Conservation (phyloP, 495 filamentous ascomycete species). For the Acidiella bohemica region DNA sequence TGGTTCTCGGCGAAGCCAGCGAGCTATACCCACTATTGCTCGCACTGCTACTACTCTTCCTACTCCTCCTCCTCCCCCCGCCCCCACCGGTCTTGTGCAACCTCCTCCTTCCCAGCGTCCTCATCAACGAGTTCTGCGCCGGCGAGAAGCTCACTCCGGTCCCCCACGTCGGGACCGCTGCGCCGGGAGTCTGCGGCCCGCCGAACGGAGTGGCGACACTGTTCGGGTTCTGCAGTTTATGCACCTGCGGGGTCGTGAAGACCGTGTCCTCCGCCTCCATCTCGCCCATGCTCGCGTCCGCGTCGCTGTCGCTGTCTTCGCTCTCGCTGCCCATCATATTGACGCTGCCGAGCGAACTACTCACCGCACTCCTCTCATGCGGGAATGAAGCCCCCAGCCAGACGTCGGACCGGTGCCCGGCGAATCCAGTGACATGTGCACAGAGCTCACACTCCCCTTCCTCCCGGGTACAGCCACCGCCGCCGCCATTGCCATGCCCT, state of each 20-base stretch:
- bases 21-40: slow-evolving; percentile 49
- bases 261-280: slow-evolving; percentile 69
- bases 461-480: too few relatives aligned
- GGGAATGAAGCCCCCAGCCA: slow-evolving; percentile 31
- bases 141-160: slow-evolving; percentile 36
- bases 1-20: slow-evolving; percentile 50
- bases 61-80: slow-evolving; percentile 41
- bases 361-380: slow-evolving; percentile 56
- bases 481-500: slow-evolving; percentile 71
- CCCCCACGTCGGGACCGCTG: slow-evolving; percentile 10
- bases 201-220: slow-evolving; percentile 36
- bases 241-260: slow-evolving; percentile 52
- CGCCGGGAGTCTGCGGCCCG: slow-evolving; percentile 28
- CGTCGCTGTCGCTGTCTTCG: slow-evolving; percentile 57
- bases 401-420: slow-evolving; percentile 25
- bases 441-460: slow-evolving; percentile 32
- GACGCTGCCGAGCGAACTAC: slow-evolving; percentile 75
- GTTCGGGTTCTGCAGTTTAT: slow-evolving; percentile 37
- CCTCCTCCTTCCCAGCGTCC: slow-evolving; percentile 47
- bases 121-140: slow-evolving; percentile 55
- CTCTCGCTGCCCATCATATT: slow-evolving; percentile 68
- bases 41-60: slow-evolving; percentile 56
- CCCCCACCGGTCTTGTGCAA: slow-evolving; percentile 48
- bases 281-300: slow-evolving; percentile 65
- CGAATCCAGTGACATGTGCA: slow-evolving; percentile 36